These are phyloP conservation scores for Nannochloris sp. DNA, from an alignment of 139 green algal genomes.

Conservation along the genomic window DNA sequence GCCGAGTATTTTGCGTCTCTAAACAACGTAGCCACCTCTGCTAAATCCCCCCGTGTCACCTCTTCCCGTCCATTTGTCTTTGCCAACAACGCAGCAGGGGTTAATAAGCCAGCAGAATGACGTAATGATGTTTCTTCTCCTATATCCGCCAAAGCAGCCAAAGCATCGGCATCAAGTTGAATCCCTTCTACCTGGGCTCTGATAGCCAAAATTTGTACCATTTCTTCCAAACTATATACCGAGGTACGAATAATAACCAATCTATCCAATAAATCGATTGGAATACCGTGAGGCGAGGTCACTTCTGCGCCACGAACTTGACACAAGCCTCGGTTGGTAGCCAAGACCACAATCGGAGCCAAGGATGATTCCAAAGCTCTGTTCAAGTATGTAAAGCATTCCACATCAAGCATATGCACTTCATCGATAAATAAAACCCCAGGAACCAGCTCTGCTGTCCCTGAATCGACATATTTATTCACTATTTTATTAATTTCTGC, in stretches of 20 bases:
- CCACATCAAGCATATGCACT: constrained; percentile 96
- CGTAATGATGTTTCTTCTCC: constrained; percentile 78
- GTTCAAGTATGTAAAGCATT: constrained; percentile 99
- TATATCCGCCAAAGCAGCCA: constrained; percentile 84
- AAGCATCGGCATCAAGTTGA: constrained; percentile 73
- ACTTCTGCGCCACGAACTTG: constrained; percentile 82
- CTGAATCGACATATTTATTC: constrained; percentile 42
- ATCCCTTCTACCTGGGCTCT: constrained; percentile 89
- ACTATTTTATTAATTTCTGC: constrained; percentile 97
- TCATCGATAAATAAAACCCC: constrained; percentile 99
- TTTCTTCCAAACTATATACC: constrained; percentile 79
- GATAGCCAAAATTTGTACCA: constrained; percentile 86
- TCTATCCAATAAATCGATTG: constrained; percentile 94
- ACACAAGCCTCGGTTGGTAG: constrained; percentile 95
- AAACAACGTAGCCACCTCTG: constrained; percentile 80
- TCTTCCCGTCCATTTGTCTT: constrained; percentile 47
- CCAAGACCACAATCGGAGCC: constrained; percentile 96
- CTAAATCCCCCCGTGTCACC: constrained; percentile 58
- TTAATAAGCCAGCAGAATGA: constrained; percentile 78
- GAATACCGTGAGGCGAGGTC: constrained; percentile 85
- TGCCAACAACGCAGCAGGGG: constrained; percentile 66
- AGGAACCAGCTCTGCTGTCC: constrained; percentile 90
- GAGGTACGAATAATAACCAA: constrained; percentile 97
- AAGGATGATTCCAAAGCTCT: constrained; percentile 83
- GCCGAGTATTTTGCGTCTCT: constrained; percentile 90